Conservation (phyloP, 2,329 filamentous ascomycete species). For the Fusarium proliferatum region DNA sequence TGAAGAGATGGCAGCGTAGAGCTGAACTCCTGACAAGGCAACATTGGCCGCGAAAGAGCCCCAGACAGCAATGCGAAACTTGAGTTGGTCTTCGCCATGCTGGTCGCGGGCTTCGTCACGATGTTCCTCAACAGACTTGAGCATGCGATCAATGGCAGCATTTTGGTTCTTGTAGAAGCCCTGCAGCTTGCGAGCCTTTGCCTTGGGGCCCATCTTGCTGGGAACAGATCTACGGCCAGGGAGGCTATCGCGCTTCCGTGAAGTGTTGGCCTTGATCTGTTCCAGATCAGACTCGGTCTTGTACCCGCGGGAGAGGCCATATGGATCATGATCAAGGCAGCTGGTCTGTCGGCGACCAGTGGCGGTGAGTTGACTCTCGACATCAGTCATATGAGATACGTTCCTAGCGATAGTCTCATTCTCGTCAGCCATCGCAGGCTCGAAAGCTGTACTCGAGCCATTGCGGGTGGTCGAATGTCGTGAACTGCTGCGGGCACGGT, state of each 20-base stretch:
- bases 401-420: conserved; percentile 58
- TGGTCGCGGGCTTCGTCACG: conserved; percentile 82
- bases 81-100: conserved; percentile 82
- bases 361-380: conserved; percentile 60
- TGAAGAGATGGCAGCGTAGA: conserved; percentile 88
- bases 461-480: conserved; percentile 44
- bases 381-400: conserved; percentile 54
- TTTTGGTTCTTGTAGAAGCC: conserved; percentile 93
- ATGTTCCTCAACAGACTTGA: conserved; percentile 95
- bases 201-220: conserved; percentile 40
- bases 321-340: conserved; percentile 77
- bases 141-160: conserved; percentile 88
- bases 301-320: conserved; percentile 78
- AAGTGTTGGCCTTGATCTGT: conserved; percentile 82
- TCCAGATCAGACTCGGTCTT: conserved; percentile 83
- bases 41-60: conserved; percentile 84
- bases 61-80: conserved; percentile 74
- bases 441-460: conserved; percentile 60
- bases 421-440: conserved; percentile 51
- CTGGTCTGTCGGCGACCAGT: conserved; percentile 50
- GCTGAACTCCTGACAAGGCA: conserved; percentile 79
- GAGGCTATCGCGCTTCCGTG: conserved; percentile 73
- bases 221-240: conserved; percentile 30
- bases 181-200: conserved; percentile 68
- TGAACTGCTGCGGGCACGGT: conserved; percentile 45